phyloP scores from a whole-genome alignment of 345 rosid species.

The Populus simonii region DNA sequence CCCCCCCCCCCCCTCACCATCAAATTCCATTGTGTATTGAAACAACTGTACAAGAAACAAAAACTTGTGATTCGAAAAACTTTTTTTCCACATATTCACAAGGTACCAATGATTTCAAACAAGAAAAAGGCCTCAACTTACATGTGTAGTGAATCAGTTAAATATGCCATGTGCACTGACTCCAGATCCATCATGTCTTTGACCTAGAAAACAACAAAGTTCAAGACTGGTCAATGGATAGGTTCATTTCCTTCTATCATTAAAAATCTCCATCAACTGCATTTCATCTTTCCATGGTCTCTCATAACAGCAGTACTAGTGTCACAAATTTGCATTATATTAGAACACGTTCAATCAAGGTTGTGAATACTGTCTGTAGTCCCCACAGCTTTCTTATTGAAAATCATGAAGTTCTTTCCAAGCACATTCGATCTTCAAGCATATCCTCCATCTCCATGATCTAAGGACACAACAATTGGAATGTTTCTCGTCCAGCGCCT shows the following conservation, averaged over 20 bases:
- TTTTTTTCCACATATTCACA: too few relatives aligned
- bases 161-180: conserved; percentile 80
- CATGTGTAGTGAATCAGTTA: conserved; percentile 68
- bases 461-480: too few relatives aligned
- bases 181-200: conserved; percentile 96
- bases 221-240: neutral
- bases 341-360: neutral
- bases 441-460: too few relatives aligned
- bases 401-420: too few relatives aligned
- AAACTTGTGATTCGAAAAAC: too few relatives aligned
- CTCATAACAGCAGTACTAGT: too few relatives aligned
- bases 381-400: too few relatives aligned
- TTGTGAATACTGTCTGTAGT: neutral
- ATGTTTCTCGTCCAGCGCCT: too few relatives aligned
- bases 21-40: too few relatives aligned
- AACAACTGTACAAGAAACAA: too few relatives aligned
- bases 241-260: neutral
- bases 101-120: neutral
- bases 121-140: conserved; percentile 43
- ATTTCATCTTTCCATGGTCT: neutral
- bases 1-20: too few relatives aligned
- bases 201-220: conserved; percentile 48
- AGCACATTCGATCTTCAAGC: too few relatives aligned
- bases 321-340: neutral
- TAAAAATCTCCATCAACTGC: neutral